phyloP scores from a whole-genome alignment of 2,329 filamentous ascomycete species.

The Monilinia fructicola region DNA sequence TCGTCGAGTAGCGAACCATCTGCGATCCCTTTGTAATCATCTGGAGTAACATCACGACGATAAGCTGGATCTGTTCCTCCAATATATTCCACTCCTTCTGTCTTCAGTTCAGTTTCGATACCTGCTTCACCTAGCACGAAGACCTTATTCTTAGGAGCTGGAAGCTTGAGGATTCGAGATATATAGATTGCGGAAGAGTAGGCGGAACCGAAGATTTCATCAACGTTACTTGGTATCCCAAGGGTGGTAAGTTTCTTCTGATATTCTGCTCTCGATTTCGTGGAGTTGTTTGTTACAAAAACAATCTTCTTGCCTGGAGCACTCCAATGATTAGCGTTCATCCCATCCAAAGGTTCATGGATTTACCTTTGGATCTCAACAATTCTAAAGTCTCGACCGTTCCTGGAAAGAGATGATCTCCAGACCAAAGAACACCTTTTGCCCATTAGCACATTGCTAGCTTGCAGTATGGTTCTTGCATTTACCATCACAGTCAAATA shows the following conservation, averaged over 20 bases:
- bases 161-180: slow-evolving; percentile 80
- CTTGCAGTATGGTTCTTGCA: slow-evolving; percentile 18
- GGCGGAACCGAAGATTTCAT: slow-evolving; percentile 90
- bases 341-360: neutral
- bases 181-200: slow-evolving; percentile 98
- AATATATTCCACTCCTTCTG: slow-evolving; percentile 76
- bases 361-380: slow-evolving; percentile 71
- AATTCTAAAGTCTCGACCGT: slow-evolving; percentile 83
- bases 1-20: slow-evolving; percentile 76
- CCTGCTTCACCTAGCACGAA: slow-evolving; percentile 90
- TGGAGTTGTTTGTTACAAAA: slow-evolving; percentile 99
- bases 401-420: slow-evolving; percentile 82
- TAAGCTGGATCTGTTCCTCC: slow-evolving; percentile 82
- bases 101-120: slow-evolving; percentile 82
- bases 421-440: slow-evolving; percentile 91
- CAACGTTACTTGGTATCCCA: slow-evolving; percentile 74
- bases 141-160: slow-evolving; percentile 81
- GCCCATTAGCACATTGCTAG: slow-evolving; percentile 27
- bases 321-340: slow-evolving; percentile 16
- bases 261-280: slow-evolving; percentile 91
- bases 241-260: slow-evolving; percentile 83
- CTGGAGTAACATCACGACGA: slow-evolving; percentile 73
- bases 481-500: slow-evolving; percentile 96
- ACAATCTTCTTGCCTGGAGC: slow-evolving; percentile 79
- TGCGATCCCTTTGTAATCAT: slow-evolving; percentile 78